A percentile compares a stretch with the other conserved stretches of the same genome.
Evolutionary conservation across 2,329 filamentous ascomycete genomes (phyloP).

Genomic region (Nigrospora sphaerica): DNA sequence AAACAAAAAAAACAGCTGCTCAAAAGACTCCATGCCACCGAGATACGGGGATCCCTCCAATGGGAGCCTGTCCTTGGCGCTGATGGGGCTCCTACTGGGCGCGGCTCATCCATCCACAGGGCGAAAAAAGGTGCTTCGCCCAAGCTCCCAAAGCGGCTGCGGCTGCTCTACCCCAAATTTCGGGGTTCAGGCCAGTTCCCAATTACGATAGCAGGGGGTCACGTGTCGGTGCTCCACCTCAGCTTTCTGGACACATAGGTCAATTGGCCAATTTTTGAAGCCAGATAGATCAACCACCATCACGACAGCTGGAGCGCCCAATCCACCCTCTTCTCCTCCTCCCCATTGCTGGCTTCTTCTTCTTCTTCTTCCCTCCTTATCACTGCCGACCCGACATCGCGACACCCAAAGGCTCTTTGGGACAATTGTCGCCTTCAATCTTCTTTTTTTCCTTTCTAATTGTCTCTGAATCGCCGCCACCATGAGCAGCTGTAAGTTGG

Average conservation of each 20-base stretch:
- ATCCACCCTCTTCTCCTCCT: conserved; percentile 3
- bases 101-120: too few species aligned
- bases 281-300: conserved; percentile 1
- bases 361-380: conserved; percentile 10
- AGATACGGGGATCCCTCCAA: too few species aligned
- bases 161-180: background rate
- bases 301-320: conserved; percentile 3
- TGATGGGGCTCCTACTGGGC: too few species aligned
- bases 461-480: conserved; percentile 12
- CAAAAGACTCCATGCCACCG: too few species aligned
- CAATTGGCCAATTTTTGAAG: conserved; percentile 3
- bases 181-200: background rate
- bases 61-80: too few species aligned
- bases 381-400: background rate
- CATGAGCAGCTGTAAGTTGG: conserved; percentile 30
- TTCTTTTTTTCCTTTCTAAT: conserved; percentile 12
- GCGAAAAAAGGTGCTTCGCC: background rate
- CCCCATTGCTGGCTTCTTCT: background rate
- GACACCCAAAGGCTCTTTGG: conserved; percentile 1
- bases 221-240: background rate
- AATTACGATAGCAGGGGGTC: background rate
- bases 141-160: too few species aligned
- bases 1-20: too few species aligned
- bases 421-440: conserved; percentile 5
- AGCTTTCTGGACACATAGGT: conserved; percentile 2